Conservation (phyloP, 352 stramenopile species). For the Phytophthora lateralis region DNA sequence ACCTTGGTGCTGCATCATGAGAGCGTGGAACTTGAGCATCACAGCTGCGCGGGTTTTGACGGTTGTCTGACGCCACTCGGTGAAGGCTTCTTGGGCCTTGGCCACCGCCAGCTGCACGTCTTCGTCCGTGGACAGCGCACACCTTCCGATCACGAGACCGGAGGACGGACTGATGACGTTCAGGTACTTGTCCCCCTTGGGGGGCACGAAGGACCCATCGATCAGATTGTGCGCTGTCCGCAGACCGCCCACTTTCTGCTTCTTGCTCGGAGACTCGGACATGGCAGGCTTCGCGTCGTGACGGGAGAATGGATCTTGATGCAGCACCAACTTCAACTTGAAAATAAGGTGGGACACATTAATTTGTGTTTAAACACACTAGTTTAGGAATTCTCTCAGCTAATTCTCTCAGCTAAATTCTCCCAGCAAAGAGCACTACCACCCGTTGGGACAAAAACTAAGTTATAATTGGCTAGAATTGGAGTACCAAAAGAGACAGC, state of each 20-base stretch:
- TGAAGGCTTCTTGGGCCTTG: constrained; percentile 84
- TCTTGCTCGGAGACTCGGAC: constrained; percentile 22
- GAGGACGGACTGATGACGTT: constrained; percentile 73
- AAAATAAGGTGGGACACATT: too few relatives aligned
- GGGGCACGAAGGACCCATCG: constrained; percentile 60
- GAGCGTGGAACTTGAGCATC: constrained; percentile 96
- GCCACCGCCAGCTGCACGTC: constrained; percentile 91
- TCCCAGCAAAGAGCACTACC: too few relatives aligned
- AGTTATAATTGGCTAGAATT: too few relatives aligned
- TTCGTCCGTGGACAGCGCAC: constrained; percentile 72
- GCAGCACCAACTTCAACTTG: too few relatives aligned
- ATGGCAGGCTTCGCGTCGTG: not conserved
- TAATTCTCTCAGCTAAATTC: too few relatives aligned
- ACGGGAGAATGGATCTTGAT: too few relatives aligned
- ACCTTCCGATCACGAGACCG: constrained; percentile 73
- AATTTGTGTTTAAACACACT: too few relatives aligned
- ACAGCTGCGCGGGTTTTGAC: constrained; percentile 95
- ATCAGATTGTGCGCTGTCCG: constrained; percentile 70
- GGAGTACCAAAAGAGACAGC: too few relatives aligned
- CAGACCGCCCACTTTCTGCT: constrained; percentile 18
- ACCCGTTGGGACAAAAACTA: too few relatives aligned
- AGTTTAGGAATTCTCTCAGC: too few relatives aligned
- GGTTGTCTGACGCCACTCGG: constrained; percentile 90
- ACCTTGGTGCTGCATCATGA: constrained; percentile 90
- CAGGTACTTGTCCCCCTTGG: constrained; percentile 47